These are phyloP conservation scores for Cystobasidium onofrii DNA, from an alignment of 768 basidiomycete genomes.

Conservation along the genomic window DNA sequence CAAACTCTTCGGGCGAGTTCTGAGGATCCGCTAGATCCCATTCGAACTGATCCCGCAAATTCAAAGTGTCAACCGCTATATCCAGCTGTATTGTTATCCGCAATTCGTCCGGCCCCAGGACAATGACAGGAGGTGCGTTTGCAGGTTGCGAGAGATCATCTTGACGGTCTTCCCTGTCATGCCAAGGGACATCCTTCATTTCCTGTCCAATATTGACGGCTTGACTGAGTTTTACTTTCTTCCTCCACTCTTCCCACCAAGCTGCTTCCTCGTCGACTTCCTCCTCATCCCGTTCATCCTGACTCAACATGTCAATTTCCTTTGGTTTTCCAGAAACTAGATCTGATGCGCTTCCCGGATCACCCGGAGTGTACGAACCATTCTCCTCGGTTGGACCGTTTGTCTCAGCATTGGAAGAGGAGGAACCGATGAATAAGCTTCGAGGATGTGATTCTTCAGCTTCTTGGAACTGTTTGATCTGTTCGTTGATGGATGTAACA, in stretches of 20 bases:
- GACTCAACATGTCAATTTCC: background rate
- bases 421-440: slow-evolving; percentile 6
- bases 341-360: slow-evolving; percentile 48
- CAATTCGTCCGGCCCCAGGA: slow-evolving; percentile 66
- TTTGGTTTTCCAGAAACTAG: slow-evolving; percentile 48
- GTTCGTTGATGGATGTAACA: slow-evolving; percentile 59
- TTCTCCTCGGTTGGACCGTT: background rate
- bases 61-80: slow-evolving; percentile 84
- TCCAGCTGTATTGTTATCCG: slow-evolving; percentile 91
- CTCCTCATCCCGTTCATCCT: slow-evolving; percentile 1
- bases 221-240: slow-evolving; percentile 56
- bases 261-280: slow-evolving; percentile 8
- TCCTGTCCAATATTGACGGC: slow-evolving; percentile 7
- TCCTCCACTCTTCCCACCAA: slow-evolving; percentile 48
- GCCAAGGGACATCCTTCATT: background rate
- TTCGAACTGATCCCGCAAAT: slow-evolving; percentile 92
- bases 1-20: slow-evolving; percentile 85
- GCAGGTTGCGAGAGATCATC: background rate
- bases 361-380: slow-evolving; percentile 27
- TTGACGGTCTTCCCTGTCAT: background rate
- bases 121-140: background rate
- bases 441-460: slow-evolving; percentile 28
- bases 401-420: background rate
- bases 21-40: slow-evolving; percentile 81
- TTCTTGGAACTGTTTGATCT: slow-evolving; percentile 50